These are phyloP conservation scores for Vachellia pachyceras DNA, from an alignment of 306 rosid genomes.

Conservation along the genomic window DNA sequence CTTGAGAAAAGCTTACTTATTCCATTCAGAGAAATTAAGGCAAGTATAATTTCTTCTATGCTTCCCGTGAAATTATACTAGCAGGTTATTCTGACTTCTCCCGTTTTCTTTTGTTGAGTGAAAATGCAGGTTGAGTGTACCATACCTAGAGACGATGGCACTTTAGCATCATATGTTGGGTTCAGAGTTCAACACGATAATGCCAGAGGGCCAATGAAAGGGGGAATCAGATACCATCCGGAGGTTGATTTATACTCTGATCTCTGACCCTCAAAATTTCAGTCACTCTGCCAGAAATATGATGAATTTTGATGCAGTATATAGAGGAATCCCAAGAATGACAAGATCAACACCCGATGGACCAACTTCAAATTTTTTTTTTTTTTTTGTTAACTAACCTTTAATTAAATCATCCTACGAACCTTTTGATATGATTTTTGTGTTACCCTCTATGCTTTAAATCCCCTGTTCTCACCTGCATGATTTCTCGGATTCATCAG, in stretches of 20 bases:
- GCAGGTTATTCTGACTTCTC: constrained; percentile 14
- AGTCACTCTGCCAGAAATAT: neutral
- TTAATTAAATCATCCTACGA: neutral
- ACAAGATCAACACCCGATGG: neutral
- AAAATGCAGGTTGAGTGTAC: constrained; percentile 89
- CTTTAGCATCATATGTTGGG: constrained; percentile 85
- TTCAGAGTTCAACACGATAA: constrained; percentile 95
- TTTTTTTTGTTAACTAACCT: neutral
- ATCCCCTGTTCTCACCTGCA: constrained; percentile 16
- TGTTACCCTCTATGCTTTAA: neutral
- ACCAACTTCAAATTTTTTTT: neutral
- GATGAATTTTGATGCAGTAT: neutral
- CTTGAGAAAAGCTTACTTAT: constrained; percentile 90
- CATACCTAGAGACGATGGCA: constrained; percentile 90
- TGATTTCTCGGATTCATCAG: constrained; percentile 46
- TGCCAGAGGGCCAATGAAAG: constrained; percentile 99
- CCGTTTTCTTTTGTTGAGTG: constrained; percentile 30
- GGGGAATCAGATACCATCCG: constrained; percentile 99
- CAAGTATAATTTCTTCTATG: constrained; percentile 14
- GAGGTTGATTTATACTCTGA: constrained; percentile 60
- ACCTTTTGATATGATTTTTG: neutral
- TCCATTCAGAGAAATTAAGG: constrained; percentile 98
- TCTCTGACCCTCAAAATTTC: constrained; percentile 13
- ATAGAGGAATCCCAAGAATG: neutral
- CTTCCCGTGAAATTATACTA: constrained; percentile 7